Conservation (phyloP, 768 basidiomycete species). For the Lentinus brumalis region DNA sequence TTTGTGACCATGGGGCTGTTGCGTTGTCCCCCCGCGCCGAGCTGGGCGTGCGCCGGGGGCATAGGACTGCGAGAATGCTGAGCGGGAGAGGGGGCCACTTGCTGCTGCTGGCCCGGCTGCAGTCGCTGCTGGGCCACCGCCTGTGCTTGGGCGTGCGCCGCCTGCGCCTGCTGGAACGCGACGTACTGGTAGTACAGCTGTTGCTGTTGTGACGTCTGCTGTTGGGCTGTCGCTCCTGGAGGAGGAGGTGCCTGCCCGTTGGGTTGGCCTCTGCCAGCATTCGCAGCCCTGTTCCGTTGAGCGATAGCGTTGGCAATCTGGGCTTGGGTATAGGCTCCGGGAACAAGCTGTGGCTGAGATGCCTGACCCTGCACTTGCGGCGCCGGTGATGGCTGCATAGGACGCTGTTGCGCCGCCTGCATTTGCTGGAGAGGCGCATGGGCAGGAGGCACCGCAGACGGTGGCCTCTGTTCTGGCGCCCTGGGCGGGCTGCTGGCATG, state of each 20-base stretch:
- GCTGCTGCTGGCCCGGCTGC: conserved; percentile 19
- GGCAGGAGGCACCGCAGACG: conserved; percentile 9
- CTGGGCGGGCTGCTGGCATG: conserved; percentile 20
- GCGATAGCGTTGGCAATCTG: neutral
- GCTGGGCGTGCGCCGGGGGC: conserved; percentile 14
- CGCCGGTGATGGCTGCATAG: conserved; percentile 23
- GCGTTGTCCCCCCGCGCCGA: conserved; percentile 13
- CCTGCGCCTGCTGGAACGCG: conserved; percentile 10
- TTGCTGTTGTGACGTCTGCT: neutral
- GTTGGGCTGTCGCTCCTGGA: neutral
- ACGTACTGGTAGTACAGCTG: neutral
- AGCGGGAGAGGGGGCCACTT: conserved; percentile 16
- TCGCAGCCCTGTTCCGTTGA: conserved; percentile 10
- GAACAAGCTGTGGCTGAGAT: conserved; percentile 20
- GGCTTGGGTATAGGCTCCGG: neutral
- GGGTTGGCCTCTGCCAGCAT: neutral
- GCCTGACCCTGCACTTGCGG: conserved; percentile 10
- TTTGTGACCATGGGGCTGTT: conserved; percentile 23
- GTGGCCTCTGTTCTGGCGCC: conserved; percentile 14
- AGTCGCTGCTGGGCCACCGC: conserved; percentile 21
- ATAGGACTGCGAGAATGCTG: conserved; percentile 22
- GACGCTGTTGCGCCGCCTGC: conserved; percentile 19
- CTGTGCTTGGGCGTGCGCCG: neutral
- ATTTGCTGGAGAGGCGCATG: conserved; percentile 9
- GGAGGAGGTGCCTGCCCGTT: conserved; percentile 4